Conservation (phyloP, 805 yeast species). For the Metschnikowia koreensis region DNA sequence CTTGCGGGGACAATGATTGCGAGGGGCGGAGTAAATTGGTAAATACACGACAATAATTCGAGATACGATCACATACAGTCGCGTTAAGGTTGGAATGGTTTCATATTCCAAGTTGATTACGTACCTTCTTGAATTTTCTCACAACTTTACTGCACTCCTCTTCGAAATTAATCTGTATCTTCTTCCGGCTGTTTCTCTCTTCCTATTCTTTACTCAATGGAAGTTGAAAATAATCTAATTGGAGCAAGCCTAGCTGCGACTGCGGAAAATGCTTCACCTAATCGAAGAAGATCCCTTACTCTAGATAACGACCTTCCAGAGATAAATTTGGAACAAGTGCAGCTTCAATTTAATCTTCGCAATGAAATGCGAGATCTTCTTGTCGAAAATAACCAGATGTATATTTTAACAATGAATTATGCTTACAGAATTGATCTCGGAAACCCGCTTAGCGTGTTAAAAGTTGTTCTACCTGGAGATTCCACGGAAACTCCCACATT, state of each 20-base stretch:
- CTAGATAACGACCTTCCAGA: constrained; percentile 18
- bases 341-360: constrained; percentile 36
- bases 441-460: constrained; percentile 33
- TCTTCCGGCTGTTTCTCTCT: too few relatives aligned
- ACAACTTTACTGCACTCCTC: too few relatives aligned
- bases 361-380: constrained; percentile 24
- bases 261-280: neutral
- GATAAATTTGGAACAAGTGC: constrained; percentile 37
- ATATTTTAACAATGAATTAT: constrained; percentile 20
- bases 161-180: too few relatives aligned
- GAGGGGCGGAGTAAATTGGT: constrained; percentile 15
- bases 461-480: constrained; percentile 24
- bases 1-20: constrained; percentile 5
- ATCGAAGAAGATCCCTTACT: neutral
- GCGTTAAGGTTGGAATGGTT: neutral
- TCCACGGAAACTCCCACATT: constrained; percentile 11
- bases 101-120: too few relatives aligned
- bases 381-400: constrained; percentile 38
- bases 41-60: constrained; percentile 8
- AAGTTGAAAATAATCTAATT: neutral
- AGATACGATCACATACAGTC: neutral
- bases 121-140: too few relatives aligned
- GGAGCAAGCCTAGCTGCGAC: neutral
- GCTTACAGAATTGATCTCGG: constrained; percentile 34
- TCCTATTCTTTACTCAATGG: neutral